Evolutionary conservation across 306 rosid species (phyloP), one percentile per base, ranked within the genome.

Genomic region (Rosa multiflora): DNA sequence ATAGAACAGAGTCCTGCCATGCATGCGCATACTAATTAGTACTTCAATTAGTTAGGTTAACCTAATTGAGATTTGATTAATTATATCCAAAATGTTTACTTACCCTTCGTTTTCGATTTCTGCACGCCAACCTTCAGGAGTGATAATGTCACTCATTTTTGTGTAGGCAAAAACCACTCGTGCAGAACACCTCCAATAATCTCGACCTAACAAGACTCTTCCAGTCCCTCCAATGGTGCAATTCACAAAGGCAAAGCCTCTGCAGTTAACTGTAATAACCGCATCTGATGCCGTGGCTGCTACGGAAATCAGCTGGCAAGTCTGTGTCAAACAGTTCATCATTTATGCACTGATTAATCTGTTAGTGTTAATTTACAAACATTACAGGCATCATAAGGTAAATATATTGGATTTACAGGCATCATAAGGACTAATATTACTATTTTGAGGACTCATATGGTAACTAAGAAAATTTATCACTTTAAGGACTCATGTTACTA

Each of bases 111-210:
- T 88, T 4, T 91, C 1, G 40, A 21, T 4, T 49, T 13, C 13
- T 53, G 94, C 94, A 80, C 88, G 91, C 98, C 98, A 94, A n/a
- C 98, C 97, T 79, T 89, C 96, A 0, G 97, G 90, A 23, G 97
- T 89, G 72, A 91, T 88, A 39, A 91, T 91, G 78, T 90, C 92
- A 4, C 96, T 82, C 98, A 94, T 94, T 1, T 73, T 44, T 5
- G 97, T 88, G 75, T 49, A 74, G 48, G 87, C 86, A 73, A 94
- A 94, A 47, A 90, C 79, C 23, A 89, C 97, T 47, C 97, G 94
- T 26, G 98, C 88, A 48, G 83, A 94, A 3, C 94, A 92, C 62
- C 97, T 80, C 96, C 98, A 26, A 26, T 26, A 91, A 67, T 97
- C 98, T 17, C 98, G 75, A 37, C 98, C 98, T 39, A 94, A 80